phyloP scores from a whole-genome alignment of 164 flowering plant species.

The Litsea cubeba region DNA sequence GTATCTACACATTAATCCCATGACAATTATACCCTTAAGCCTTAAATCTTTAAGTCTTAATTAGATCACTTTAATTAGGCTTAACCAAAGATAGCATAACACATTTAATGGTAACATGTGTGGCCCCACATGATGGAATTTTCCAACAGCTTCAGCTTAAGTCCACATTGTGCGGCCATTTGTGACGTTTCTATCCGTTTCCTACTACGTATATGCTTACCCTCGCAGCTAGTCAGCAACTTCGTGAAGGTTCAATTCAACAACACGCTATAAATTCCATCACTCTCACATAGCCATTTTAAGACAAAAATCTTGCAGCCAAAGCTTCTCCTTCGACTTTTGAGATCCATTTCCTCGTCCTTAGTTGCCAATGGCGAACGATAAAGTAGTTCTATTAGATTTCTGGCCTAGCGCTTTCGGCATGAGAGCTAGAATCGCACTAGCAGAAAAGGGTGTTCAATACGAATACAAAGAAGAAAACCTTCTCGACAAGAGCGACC shows the following conservation, averaged over 20 bases:
- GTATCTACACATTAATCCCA: too few relatives aligned
- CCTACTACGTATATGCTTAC: not conserved
- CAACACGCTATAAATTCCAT: not conserved
- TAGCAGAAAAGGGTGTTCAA: slow-evolving; percentile 27
- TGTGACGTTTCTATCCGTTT: not conserved
- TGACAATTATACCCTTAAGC: too few relatives aligned
- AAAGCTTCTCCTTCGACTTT: not conserved
- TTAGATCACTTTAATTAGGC: too few relatives aligned
- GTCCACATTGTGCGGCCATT: not conserved
- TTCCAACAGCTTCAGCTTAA: too few relatives aligned
- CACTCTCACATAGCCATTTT: not conserved
- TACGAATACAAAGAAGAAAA: slow-evolving; percentile 27
- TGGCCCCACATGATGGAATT: too few relatives aligned
- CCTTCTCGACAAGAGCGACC: slow-evolving; percentile 10
- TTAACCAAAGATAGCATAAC: too few relatives aligned
- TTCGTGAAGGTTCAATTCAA: not conserved
- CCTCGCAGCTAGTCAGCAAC: not conserved
- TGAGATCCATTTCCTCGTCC: not conserved
- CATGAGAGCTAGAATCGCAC: slow-evolving; percentile 31
- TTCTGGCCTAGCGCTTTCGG: slow-evolving; percentile 28
- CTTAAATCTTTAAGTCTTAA: too few relatives aligned
- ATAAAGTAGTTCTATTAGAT: slow-evolving; percentile 20
- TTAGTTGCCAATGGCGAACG: slow-evolving; percentile 17
- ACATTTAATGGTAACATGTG: too few relatives aligned
- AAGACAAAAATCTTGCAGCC: not conserved